Conservation (phyloP, 108 stramenopile species). For the Discostella pseudostelligera region DNA sequence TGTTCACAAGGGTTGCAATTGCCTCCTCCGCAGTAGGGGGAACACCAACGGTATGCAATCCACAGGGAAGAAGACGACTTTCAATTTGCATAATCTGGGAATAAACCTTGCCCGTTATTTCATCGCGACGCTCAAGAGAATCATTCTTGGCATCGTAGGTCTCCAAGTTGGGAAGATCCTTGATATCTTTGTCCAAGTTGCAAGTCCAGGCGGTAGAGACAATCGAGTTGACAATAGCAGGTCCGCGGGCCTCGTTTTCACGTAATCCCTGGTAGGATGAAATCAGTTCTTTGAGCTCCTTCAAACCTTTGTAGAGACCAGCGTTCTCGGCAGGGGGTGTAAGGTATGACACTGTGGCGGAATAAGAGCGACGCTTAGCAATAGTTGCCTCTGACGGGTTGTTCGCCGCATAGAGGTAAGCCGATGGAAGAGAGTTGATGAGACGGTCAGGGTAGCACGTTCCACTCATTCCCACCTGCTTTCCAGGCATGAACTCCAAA, state of each 20-base stretch:
- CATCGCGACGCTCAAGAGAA: slow-evolving; percentile 81
- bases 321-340: slow-evolving; percentile 97
- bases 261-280: slow-evolving; percentile 93
- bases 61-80: slow-evolving; percentile 93
- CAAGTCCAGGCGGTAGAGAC: slow-evolving; percentile 92
- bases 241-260: slow-evolving; percentile 92
- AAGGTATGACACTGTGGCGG: slow-evolving; percentile 95
- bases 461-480: slow-evolving; percentile 98
- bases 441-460: slow-evolving; percentile 97
- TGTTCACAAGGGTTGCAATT: slow-evolving; percentile 94
- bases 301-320: slow-evolving; percentile 96
- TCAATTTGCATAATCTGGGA: slow-evolving; percentile 96
- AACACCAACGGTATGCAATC: slow-evolving; percentile 95
- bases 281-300: slow-evolving; percentile 95
- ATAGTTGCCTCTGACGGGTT: slow-evolving; percentile 98
- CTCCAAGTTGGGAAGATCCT: slow-evolving; percentile 82
- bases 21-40: slow-evolving; percentile 95
- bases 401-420: slow-evolving; percentile 97
- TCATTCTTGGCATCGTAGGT: slow-evolving; percentile 78
- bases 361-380: slow-evolving; percentile 95
- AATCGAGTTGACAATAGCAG: slow-evolving; percentile 94
- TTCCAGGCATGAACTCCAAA: slow-evolving; percentile 97
- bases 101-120: slow-evolving; percentile 88
- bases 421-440: slow-evolving; percentile 93
- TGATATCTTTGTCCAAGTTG: slow-evolving; percentile 95